These are phyloP conservation scores for Sporothrix variecibatus DNA, from an alignment of 2,329 filamentous ascomycete species.

Conservation along the genomic window DNA sequence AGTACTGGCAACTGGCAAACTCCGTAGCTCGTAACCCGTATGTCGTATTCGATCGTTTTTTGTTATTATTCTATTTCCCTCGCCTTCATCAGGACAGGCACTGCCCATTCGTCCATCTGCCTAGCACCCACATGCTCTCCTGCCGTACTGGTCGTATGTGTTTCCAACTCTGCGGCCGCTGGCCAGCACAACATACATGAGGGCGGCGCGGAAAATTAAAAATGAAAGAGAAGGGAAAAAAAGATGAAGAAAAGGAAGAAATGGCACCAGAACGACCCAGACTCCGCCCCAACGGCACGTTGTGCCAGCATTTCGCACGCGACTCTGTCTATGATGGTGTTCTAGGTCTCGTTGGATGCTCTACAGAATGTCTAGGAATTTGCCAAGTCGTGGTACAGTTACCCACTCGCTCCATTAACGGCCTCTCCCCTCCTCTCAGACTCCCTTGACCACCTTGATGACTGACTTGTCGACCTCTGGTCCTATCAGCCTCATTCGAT, in stretches of 20 bases:
- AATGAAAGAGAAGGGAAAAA: neutral
- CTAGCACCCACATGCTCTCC: neutral
- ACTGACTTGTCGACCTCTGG: neutral
- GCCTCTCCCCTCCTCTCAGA: neutral
- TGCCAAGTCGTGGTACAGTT: slow-evolving; percentile 1
- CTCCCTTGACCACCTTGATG: neutral
- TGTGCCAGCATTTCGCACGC: neutral
- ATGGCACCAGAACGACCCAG: neutral
- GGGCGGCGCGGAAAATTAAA: neutral
- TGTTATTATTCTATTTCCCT: neutral
- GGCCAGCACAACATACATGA: neutral
- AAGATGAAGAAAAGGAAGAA: neutral
- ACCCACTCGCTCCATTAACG: neutral
- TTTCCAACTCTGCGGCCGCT: neutral
- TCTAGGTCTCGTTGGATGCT: neutral
- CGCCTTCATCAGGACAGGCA: neutral
- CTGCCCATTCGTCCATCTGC: neutral
- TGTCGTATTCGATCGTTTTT: neutral
- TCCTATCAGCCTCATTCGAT: neutral
- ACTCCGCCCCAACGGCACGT: neutral
- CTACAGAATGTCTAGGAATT: neutral
- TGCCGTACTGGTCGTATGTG: slow-evolving; percentile 1
- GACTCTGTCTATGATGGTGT: neutral
- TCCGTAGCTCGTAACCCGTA: neutral
- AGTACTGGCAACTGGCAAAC: neutral